Evolutionary conservation across 2,329 filamentous ascomycete genomes (phyloP), one percentile per base, ranked within the genome.

Genomic region (Ambrosiella xylebori): DNA sequence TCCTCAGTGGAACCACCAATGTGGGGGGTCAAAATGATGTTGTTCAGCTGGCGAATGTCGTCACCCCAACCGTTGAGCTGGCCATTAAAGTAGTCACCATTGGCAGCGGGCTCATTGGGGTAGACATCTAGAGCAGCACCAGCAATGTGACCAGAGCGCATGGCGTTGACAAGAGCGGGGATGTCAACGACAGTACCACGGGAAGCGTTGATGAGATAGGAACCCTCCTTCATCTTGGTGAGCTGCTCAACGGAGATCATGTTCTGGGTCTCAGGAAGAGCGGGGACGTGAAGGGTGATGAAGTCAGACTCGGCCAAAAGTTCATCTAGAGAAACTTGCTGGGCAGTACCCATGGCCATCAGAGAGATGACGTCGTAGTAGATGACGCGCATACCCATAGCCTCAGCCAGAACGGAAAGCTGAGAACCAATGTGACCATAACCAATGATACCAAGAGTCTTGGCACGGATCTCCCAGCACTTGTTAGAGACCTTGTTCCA

Each of bases 401-500:
- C 83, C 71, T 98, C 93, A 36, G 93, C 90, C 62, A 98, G 76
- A 47, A 98, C 93, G 0, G 90, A 97, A 63, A 98, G 75, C 71
- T 98, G 93, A 56, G 88, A 90, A 62, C 93, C 93, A 68, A 98
- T 97, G 69, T 98, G 93, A 62, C 93, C 93, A 67, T 98, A 98
- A 37, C 93, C 93, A 63, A 98, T 82, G 66, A 98, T 97, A 62
- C 87, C 81, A 57, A 98, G 78, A 49, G 91, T 97, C 78, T 98
- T 98, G 69, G 93, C 93, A 65, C 93, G 84, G 65, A 97, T 89
- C 71, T 98, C 93, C 93, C 93, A 97, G 78, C 93, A 98, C 68
- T 86, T 90, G 66, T 80, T 79, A 74, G 89, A 95, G 66, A 97
- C 90, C 75, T 98, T 98, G 72, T 97, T 97, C 93, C 93, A 98